Base-by-base conservation (phyloP, 2,329 filamentous ascomycete genomes). In the Neospermospora avenae region DNA sequence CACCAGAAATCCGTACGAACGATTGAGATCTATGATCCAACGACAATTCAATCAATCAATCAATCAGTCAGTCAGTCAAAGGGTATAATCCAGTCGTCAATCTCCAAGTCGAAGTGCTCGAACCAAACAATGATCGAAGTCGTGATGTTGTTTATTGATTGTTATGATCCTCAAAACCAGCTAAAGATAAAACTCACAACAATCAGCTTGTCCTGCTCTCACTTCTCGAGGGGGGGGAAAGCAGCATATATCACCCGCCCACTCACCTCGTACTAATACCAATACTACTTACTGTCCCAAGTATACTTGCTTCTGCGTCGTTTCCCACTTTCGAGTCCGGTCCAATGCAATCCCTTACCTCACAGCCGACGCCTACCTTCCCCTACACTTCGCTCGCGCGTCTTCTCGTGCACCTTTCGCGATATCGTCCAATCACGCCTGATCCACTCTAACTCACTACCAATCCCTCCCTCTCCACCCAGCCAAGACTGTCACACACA, bases 201-300 rank as follows among this genome's bases (percentile, higher is more conserved):
- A 61, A 58, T 42, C 55, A 59, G 58, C 28, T 37, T 18, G 14
- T 18, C 14, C 14, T 8, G 3, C 39, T 41, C 39, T 10, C 1
- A 4, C n/a, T 20, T 22, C 28, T 58, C 44, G 41, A 14, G 46
- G 51, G 60, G 55, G 60, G 62, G 60, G 51, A 48, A 28, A 52
- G 37, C 34, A 55, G 58, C 44, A 60, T 64, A 65, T 65, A 65
- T 65, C 58, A 65, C 48, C 48, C 48, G 24, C 48, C 22, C n/a
- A 35, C 28, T 18, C 44, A 20, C 37, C 16, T 18, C 16, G 41
- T 18, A 28, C 44, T 37, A 28, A 37, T 6, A 5, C 11, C 31
- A 59, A 54, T 48, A 37, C 41, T 37, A 28, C 20, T 11, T 44
- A 37, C 14, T 37, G n/a, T 37, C 24, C 46, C 20, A 31, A 5